phyloP scores from a whole-genome alignment of 768 basidiomycete species.

The Mycena venus region DNA sequence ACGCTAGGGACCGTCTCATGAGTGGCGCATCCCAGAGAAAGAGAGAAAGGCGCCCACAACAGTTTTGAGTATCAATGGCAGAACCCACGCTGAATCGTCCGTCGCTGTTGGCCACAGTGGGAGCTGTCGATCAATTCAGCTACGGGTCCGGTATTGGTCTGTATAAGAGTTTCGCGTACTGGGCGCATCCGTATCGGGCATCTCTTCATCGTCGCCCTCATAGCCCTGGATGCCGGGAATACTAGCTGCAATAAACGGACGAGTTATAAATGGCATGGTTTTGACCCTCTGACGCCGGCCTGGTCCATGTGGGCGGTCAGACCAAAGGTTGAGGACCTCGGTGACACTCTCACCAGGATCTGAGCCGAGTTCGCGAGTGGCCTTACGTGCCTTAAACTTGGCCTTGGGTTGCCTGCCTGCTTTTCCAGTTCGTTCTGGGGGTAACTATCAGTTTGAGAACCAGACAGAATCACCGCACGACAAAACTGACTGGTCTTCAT shows the following conservation, averaged over 20 bases:
- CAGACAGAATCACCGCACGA: too few relatives aligned
- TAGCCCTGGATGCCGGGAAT: background rate
- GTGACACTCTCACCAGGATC: background rate
- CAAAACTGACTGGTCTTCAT: too few relatives aligned
- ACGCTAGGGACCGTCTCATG: background rate
- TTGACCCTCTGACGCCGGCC: background rate
- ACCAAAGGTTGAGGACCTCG: background rate
- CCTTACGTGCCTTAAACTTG: too few relatives aligned
- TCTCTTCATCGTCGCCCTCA: background rate
- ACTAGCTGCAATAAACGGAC: too few relatives aligned
- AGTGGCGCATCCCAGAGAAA: background rate
- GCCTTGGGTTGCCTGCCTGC: too few relatives aligned
- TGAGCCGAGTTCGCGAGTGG: background rate
- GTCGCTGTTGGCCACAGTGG: too few relatives aligned
- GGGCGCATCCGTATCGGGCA: background rate
- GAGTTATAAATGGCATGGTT: too few relatives aligned
- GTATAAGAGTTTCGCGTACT: background rate
- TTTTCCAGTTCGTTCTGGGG: too few relatives aligned
- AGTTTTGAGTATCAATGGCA: background rate
- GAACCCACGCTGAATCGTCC: background rate
- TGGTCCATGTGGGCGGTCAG: background rate
- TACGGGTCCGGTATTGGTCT: too few relatives aligned
- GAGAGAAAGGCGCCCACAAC: background rate
- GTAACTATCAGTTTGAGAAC: too few relatives aligned
- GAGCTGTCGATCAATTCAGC: too few relatives aligned